Conservation (phyloP, 2,329 filamentous ascomycete genomes). For the Hypoxylon sp. region DNA sequence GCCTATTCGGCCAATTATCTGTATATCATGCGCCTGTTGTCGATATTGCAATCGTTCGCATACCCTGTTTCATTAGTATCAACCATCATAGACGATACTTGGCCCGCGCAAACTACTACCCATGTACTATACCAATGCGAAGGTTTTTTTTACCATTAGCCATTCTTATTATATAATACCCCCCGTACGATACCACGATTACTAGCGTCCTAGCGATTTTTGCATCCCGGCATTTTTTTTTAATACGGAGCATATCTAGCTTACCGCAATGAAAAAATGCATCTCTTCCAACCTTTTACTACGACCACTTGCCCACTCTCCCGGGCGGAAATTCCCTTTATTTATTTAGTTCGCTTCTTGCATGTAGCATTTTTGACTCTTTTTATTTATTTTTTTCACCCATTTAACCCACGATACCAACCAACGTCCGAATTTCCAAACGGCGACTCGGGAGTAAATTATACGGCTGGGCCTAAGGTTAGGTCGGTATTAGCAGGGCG, state of each 20-base stretch:
- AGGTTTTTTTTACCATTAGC: slow-evolving; percentile 38
- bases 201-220: slow-evolving; percentile 8
- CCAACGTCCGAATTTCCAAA: slow-evolving; percentile 9
- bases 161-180: slow-evolving; percentile 50
- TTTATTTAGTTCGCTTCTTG: slow-evolving; percentile 38
- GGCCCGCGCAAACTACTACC: slow-evolving; percentile 41
- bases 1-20: slow-evolving; percentile 37
- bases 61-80: slow-evolving; percentile 45
- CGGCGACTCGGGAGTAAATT: slow-evolving; percentile 11
- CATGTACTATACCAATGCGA: slow-evolving; percentile 43
- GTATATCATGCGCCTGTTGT: slow-evolving; percentile 47
- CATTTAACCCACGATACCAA: slow-evolving; percentile 8
- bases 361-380: slow-evolving; percentile 34
- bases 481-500: slow-evolving; percentile 27
- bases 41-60: slow-evolving; percentile 32
- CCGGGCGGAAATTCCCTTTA: slow-evolving; percentile 17
- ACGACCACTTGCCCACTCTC: slow-evolving; percentile 20
- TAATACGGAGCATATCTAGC: not conserved
- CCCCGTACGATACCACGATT: slow-evolving; percentile 47
- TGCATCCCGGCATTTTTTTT: not conserved
- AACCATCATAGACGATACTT: slow-evolving; percentile 46
- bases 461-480: slow-evolving; percentile 9
- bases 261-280: slow-evolving; percentile 29
- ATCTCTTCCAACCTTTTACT: slow-evolving; percentile 21
- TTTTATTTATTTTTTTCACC: not conserved